phyloP scores from a whole-genome alignment of 2,329 filamentous ascomycete species.

The Alternaria conjuncta region DNA sequence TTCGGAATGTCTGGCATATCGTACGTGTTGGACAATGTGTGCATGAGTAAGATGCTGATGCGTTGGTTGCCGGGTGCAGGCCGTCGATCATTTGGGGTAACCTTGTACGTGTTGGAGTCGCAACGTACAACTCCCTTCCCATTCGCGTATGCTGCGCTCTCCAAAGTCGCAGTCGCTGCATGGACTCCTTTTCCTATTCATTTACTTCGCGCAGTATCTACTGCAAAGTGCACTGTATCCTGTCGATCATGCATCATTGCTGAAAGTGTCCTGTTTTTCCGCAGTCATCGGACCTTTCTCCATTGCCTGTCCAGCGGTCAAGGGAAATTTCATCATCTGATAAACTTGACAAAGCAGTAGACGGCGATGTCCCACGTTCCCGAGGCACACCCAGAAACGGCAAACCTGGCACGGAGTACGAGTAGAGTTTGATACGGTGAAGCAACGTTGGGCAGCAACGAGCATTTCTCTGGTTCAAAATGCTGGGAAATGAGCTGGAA shows the following conservation, averaged over 20 bases:
- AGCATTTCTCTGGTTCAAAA: background rate
- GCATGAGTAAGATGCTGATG: background rate
- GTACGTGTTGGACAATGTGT: constrained; percentile 7
- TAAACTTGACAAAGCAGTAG: background rate
- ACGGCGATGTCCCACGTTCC: background rate
- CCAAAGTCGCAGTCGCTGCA: background rate
- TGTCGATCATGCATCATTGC: background rate
- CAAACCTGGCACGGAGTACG: background rate
- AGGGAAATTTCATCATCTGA: background rate
- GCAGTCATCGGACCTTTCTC: background rate
- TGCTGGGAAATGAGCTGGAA: background rate
- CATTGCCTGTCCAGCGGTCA: background rate
- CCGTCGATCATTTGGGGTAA: background rate
- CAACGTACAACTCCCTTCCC: background rate
- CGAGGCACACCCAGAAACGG: background rate
- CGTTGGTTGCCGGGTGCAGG: background rate
- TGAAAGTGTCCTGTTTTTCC: background rate
- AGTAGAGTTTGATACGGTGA: constrained; percentile 3
- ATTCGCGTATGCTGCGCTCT: background rate
- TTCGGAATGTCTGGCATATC: background rate
- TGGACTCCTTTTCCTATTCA: background rate
- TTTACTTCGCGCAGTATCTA: background rate
- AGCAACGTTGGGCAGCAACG: constrained; percentile 4
- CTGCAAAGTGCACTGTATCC: background rate
- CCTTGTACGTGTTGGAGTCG: background rate